Percentiles rank a stretch among this genome's conserved stretches.
phyloP scores from a whole-genome alignment of 148 eudicot species.

The Hydrangea macrophylla region DNA sequence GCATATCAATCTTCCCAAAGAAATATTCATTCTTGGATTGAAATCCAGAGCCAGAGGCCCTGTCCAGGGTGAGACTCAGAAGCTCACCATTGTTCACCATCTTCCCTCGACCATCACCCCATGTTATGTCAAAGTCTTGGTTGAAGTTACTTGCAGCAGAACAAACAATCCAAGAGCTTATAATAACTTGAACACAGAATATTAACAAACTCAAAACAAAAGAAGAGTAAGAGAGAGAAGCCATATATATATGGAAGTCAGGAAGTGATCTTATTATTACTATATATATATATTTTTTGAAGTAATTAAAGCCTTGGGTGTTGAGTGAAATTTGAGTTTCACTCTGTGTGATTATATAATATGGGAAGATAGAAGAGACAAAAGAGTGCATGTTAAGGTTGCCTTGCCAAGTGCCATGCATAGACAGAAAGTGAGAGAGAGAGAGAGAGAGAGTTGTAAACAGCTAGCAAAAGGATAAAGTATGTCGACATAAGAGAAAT shows the following conservation, averaged over 20 bases:
- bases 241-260: no score
- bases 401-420: not conserved
- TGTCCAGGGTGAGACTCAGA: constrained; percentile 30
- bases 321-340: no score
- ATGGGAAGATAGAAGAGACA: not conserved
- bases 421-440: not conserved
- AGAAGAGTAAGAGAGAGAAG: not conserved
- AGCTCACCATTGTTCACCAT: constrained; percentile 22
- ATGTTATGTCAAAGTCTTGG: constrained; percentile 9
- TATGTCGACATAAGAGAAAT: not conserved
- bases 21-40: constrained; percentile 18
- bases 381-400: not conserved
- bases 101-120: constrained; percentile 23
- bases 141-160: constrained; percentile 15
- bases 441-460: not conserved
- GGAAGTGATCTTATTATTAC: no score
- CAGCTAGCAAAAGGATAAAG: not conserved
- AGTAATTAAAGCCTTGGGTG: no score
- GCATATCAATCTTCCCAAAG: constrained; percentile 20
- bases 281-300: no score
- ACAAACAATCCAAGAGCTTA: not conserved
- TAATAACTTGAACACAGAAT: not conserved
- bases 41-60: constrained; percentile 28
- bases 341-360: not conserved
- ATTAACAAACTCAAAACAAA: not conserved